These are phyloP conservation scores for Vaccinium myrtillus DNA, from an alignment of 148 eudicot genomes.

Conservation along the genomic window DNA sequence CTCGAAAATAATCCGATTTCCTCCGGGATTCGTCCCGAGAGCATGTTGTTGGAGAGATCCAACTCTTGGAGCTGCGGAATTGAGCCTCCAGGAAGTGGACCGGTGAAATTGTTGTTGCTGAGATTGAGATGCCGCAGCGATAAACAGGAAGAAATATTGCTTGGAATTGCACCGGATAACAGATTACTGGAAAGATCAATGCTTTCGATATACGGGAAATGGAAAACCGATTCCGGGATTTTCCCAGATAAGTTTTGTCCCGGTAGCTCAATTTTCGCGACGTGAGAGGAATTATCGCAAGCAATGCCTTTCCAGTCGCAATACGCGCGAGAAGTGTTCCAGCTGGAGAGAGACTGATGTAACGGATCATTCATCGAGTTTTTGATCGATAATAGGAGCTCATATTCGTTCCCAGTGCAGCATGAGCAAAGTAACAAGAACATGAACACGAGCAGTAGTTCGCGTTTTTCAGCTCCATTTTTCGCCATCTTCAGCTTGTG, in stretches of 20 bases:
- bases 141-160: constrained; percentile 31
- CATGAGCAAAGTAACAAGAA: constrained; percentile 20
- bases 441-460: constrained; percentile 15
- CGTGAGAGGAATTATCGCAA: constrained; percentile 47
- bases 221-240: constrained; percentile 48
- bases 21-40: constrained; percentile 56
- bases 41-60: constrained; percentile 81
- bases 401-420: constrained; percentile 34
- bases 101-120: constrained; percentile 77
- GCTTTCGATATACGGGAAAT: constrained; percentile 34
- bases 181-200: constrained; percentile 70
- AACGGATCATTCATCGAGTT: constrained; percentile 52
- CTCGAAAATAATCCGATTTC: constrained; percentile 38
- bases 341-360: constrained; percentile 47
- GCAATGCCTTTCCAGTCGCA: constrained; percentile 69
- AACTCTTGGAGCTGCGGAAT: constrained; percentile 41
- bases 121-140: constrained; percentile 59
- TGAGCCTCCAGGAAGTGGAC: constrained; percentile 38
- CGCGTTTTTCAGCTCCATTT: neutral
- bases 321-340: constrained; percentile 50
- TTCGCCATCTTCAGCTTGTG: no score
- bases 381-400: constrained; percentile 57
- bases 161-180: constrained; percentile 52
- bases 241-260: constrained; percentile 61
- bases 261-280: constrained; percentile 49